Evolutionary conservation across 2,329 filamentous ascomycete genomes (phyloP).

Genomic region (Xylaria sp.): DNA sequence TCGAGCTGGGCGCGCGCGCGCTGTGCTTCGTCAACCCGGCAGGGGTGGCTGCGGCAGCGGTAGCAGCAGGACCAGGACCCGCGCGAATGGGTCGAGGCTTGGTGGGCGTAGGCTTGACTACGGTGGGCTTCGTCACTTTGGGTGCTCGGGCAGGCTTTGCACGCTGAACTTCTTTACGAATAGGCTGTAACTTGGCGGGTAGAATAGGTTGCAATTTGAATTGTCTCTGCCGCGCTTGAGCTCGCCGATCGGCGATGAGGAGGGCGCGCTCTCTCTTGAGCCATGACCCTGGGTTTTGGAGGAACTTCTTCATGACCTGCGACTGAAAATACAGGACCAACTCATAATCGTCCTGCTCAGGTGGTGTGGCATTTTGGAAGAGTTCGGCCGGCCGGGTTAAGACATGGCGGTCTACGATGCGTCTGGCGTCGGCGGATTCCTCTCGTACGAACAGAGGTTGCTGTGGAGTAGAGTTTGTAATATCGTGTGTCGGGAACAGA

Average conservation of each 20-base stretch:
- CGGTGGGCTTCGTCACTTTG: slow-evolving; percentile 42
- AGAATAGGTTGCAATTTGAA: slow-evolving; percentile 54
- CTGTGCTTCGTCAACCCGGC: slow-evolving; percentile 44
- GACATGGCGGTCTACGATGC: slow-evolving; percentile 63
- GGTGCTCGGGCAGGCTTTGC: slow-evolving; percentile 49
- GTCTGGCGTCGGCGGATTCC: slow-evolving; percentile 55
- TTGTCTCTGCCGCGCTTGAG: slow-evolving; percentile 52
- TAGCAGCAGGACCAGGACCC: slow-evolving; percentile 37
- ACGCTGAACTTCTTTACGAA: slow-evolving; percentile 48
- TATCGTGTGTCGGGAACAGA: slow-evolving; percentile 63
- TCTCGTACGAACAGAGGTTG: slow-evolving; percentile 61
- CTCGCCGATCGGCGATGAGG: slow-evolving; percentile 60
- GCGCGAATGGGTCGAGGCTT: slow-evolving; percentile 48
- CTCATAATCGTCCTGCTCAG: slow-evolving; percentile 64
- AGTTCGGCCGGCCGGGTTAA: slow-evolving; percentile 55
- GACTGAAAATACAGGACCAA: slow-evolving; percentile 64
- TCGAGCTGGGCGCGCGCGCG: slow-evolving; percentile 53
- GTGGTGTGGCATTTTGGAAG: slow-evolving; percentile 59
- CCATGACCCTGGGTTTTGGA: slow-evolving; percentile 58
- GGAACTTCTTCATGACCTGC: slow-evolving; percentile 60
- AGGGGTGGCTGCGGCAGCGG: slow-evolving; percentile 28
- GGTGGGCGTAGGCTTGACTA: slow-evolving; percentile 37
- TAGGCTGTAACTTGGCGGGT: slow-evolving; percentile 54
- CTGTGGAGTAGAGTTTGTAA: slow-evolving; percentile 54
- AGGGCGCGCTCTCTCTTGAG: slow-evolving; percentile 61